Percentiles rank a stretch among this genome's conserved stretches.
These are phyloP conservation scores for Sugiyamaella marilandica DNA, from an alignment of 805 yeast species.

Conservation along the genomic window DNA sequence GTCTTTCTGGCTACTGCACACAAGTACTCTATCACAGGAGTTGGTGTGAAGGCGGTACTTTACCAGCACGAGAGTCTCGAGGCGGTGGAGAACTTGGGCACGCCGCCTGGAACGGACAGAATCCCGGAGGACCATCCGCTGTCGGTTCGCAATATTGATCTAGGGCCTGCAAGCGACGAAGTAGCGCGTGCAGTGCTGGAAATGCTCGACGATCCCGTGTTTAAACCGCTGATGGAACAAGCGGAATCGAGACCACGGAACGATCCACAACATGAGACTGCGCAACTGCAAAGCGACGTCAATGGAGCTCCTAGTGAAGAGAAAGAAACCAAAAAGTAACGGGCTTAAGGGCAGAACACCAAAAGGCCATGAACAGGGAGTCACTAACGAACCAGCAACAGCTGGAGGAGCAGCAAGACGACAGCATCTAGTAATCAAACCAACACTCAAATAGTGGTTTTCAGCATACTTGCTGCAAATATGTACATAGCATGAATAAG, in stretches of 20 bases:
- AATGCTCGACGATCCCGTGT: conserved; percentile 64
- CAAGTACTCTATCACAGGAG: conserved; percentile 74
- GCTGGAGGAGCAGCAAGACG: too few species aligned
- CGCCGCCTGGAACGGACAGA: conserved; percentile 10
- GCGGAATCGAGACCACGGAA: neutral
- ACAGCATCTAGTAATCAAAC: too few species aligned
- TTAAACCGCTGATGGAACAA: conserved; percentile 40
- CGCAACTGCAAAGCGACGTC: too few species aligned
- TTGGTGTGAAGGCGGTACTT: conserved; percentile 73
- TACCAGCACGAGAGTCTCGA: conserved; percentile 50
- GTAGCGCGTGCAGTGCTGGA: conserved; percentile 66
- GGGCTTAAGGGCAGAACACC: too few species aligned
- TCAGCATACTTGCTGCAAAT: too few species aligned
- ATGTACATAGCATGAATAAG: too few species aligned
- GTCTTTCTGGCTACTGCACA: conserved; percentile 72
- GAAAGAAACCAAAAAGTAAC: too few species aligned
- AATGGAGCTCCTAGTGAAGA: too few species aligned
- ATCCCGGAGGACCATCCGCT: conserved; percentile 16
- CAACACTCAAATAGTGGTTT: too few species aligned
- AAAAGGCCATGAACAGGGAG: too few species aligned
- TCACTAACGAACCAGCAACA: too few species aligned
- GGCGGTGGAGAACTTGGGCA: conserved; percentile 32
- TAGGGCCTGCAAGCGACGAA: conserved; percentile 38
- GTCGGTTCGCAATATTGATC: conserved; percentile 25
- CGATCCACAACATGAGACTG: too few species aligned